Evolutionary conservation across 208 protist genomes (phyloP), one percentile per base, ranked within the genome.

Genomic region (Borovskyia barvae): DNA sequence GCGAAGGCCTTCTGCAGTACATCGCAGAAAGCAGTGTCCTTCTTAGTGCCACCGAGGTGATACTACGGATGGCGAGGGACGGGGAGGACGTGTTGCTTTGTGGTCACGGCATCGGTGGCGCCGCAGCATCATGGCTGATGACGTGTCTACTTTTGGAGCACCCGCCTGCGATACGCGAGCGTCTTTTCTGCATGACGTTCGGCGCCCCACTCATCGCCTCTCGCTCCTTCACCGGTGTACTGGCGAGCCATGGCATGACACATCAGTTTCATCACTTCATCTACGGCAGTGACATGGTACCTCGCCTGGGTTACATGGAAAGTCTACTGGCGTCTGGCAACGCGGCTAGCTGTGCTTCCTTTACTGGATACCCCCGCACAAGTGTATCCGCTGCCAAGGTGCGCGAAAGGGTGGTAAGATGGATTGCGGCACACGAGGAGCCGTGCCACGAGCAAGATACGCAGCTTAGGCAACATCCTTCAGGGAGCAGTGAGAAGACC

Each of bases 171-270:
- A 19, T 60, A 20, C 42, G 56, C 39, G 72, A 70, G 36, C 59
- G 59, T 9, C 36, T 84, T 4, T n/a, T 68, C 48, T 84, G 77
- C 64, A 67, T 80, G 22, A 79, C 77, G 28, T 77, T 68, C 40
- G 77, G 77, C 29, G 66, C 77, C 20, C 72, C 77, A 14, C 72
- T 79, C 42, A 64, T 80, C 8, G 49, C 49, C 15, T 45, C 46
- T 36, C 43, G 30, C 32, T 22, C 58, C 32, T 49, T 84, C 22
- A 57, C 66, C 5, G 51, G 72, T 9, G 22, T 79, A 3, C 50
- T 84, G 12, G 20, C 28, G 4, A 9, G 30, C 3, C 1, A 51
- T 20, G 30, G 17, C 14, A 48, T 75, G 12, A 29, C 32, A 25
- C 22, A 35, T 14, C 39, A 53, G 49, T 80, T 76, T 33, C 72